phyloP scores from a whole-genome alignment of 129 eudicot genomes.

The Rutidosis leptorrhynchoides region DNA sequence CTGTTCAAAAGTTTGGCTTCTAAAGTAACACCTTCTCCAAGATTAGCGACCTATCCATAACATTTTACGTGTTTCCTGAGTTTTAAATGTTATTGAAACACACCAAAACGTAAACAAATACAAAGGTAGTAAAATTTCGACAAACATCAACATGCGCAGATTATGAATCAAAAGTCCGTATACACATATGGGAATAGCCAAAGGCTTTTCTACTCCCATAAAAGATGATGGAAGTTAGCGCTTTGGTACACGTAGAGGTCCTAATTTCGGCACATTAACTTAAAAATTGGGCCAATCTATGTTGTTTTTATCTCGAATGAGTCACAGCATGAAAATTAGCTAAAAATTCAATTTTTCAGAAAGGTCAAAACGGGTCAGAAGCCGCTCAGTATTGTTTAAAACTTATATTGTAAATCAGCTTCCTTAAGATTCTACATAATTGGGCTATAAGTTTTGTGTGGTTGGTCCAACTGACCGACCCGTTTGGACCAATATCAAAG shows the following conservation, averaged over 20 bases:
- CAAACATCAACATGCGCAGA: constrained; percentile 15
- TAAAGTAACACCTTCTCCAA: constrained; percentile 89
- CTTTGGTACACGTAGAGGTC: neutral
- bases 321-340: too few relatives aligned
- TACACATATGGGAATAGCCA: neutral
- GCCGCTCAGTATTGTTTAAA: neutral
- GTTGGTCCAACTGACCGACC: neutral
- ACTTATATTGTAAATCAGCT: neutral
- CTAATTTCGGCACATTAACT: neutral
- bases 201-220: neutral
- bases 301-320: neutral
- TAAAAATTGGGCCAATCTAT: neutral
- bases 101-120: constrained; percentile 7
- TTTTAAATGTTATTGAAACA: constrained; percentile 13
- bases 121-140: constrained; percentile 10
- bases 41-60: constrained; percentile 60
- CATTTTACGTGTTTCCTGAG: constrained; percentile 8
- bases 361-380: neutral
- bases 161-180: neutral
- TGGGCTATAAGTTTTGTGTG: neutral
- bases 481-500: neutral
- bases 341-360: too few relatives aligned
- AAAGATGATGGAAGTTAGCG: neutral
- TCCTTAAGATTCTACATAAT: too few relatives aligned
- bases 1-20: constrained; percentile 93